A percentile compares a stretch with the other conserved stretches of the same genome.
phyloP scores from a whole-genome alignment of 768 basidiomycete genomes.

The Mycena kentingensis region DNA sequence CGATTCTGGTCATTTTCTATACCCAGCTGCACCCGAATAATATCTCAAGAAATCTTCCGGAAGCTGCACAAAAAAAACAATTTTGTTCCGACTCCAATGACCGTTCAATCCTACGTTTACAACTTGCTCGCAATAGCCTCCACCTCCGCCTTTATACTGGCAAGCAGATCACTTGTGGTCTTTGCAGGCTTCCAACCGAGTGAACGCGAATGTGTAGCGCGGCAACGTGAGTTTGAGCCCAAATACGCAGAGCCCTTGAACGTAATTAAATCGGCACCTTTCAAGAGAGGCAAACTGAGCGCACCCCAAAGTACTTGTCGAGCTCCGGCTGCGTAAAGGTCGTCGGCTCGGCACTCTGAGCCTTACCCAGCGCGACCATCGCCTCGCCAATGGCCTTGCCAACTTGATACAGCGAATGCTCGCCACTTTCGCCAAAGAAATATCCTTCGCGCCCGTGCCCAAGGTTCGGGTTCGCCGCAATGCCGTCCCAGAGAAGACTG shows the following conservation, averaged over 20 bases:
- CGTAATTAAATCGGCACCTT: neutral
- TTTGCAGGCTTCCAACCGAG: constrained; percentile 32
- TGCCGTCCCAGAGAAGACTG: constrained; percentile 43
- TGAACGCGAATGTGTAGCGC: constrained; percentile 22
- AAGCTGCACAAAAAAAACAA: too few species aligned
- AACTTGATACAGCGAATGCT: constrained; percentile 47
- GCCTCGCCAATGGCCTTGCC: constrained; percentile 40
- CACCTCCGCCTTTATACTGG: constrained; percentile 13
- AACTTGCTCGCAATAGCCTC: constrained; percentile 1
- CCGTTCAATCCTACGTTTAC: too few species aligned
- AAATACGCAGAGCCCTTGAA: constrained; percentile 17
- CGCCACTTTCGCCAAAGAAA: constrained; percentile 56
- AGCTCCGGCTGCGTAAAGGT: constrained; percentile 50
- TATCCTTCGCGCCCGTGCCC: constrained; percentile 53
- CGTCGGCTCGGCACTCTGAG: constrained; percentile 42
- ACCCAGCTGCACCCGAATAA: too few species aligned
- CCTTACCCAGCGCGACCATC: constrained; percentile 40
- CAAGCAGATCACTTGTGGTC: constrained; percentile 23
- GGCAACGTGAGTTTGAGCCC: constrained; percentile 30
- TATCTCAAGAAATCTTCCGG: too few species aligned
- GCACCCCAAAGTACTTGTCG: constrained; percentile 41
- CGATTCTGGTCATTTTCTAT: too few species aligned
- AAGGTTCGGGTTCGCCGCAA: constrained; percentile 29
- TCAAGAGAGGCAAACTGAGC: constrained; percentile 7
- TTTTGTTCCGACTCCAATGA: too few species aligned